Evolutionary conservation across 306 rosid species (phyloP).

Genomic region (Prunus persica): Prunus_persica_NCBIv2 NC_034011.1:7342501-7343000

Average conservation of each 20-base stretch:
- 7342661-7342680: conserved; percentile 84
- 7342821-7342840: background rate
- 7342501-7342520: conserved; percentile 58
- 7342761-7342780: background rate
- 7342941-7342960: background rate
- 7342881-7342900: conserved; percentile 59
- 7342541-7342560: conserved; percentile 81
- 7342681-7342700: conserved; percentile 66
- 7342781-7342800: background rate
- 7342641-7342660: conserved; percentile 78
- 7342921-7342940: background rate
- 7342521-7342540: conserved; percentile 76
- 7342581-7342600: conserved; percentile 73
- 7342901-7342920: conserved; percentile 87
- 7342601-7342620: conserved; percentile 79
- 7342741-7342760: background rate
- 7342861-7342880: conserved; percentile 85
- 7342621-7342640: conserved; percentile 91
- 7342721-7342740: conserved; percentile 98
- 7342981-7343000: background rate
- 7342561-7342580: conserved; percentile 83
- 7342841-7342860: conserved; percentile 58
- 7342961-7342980: background rate
- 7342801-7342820: background rate
- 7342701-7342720: conserved; percentile 85